Evolutionary conservation across 2,329 filamentous ascomycete species (phyloP).

Genomic region (Aureobasidium sp.): DNA sequence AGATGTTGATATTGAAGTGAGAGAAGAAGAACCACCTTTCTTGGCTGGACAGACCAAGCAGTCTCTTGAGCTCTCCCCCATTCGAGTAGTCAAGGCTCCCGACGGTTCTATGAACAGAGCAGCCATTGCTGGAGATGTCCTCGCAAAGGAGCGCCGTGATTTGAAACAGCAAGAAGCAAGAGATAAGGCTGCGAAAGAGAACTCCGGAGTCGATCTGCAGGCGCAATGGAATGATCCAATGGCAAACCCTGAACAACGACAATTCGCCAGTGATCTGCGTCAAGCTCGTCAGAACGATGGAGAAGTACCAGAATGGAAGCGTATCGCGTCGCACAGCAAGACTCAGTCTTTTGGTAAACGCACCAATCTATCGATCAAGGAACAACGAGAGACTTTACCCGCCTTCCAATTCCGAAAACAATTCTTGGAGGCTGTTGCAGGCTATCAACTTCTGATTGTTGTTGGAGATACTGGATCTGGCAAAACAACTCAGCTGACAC

Average conservation of each 20-base stretch:
- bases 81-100: constrained; percentile 92
- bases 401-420: constrained; percentile 84
- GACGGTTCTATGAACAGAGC: constrained; percentile 97
- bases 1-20: constrained; percentile 93
- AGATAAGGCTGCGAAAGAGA: constrained; percentile 64
- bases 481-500: constrained; percentile 93
- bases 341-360: constrained; percentile 77
- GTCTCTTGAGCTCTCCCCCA: constrained; percentile 87
- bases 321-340: constrained; percentile 62
- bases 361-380: constrained; percentile 85
- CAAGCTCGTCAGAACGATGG: constrained; percentile 53
- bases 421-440: constrained; percentile 74
- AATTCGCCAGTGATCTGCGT: constrained; percentile 82
- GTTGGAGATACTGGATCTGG: constrained; percentile 96
- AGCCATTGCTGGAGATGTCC: constrained; percentile 81
- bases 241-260: constrained; percentile 72
- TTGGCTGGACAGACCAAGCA: constrained; percentile 93
- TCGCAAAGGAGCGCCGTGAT: constrained; percentile 87
- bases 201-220: constrained; percentile 70
- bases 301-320: constrained; percentile 86
- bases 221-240: constrained; percentile 97
- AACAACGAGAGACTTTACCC: constrained; percentile 82
- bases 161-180: constrained; percentile 81
- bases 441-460: constrained; percentile 89
- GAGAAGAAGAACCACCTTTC: constrained; percentile 94